Conservation (phyloP, 331 rosid genomes). For the Erythrophleum ivorense region DNA sequence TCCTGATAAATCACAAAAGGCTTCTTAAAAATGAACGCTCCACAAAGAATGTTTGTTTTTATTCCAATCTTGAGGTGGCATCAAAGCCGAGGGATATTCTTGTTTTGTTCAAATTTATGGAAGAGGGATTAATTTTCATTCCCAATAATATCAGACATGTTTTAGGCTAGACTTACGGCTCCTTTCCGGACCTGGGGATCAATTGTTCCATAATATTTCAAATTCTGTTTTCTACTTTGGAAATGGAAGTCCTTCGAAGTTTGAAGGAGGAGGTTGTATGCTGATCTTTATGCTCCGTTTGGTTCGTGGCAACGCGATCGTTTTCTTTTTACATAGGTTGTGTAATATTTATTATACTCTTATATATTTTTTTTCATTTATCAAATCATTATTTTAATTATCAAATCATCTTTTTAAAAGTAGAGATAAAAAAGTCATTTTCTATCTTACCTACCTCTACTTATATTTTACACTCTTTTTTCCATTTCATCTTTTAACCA, state of each 20-base stretch:
- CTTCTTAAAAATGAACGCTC: conserved; percentile 32
- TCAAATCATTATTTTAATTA: no score
- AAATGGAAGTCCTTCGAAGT: conserved; percentile 35
- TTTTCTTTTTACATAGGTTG: no score
- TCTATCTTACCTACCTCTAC: no score
- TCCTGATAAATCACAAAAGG: conserved; percentile 58
- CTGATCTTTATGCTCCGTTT: no score
- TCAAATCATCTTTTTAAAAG: no score
- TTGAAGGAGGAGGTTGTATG: conserved; percentile 46
- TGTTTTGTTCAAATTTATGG: conserved; percentile 48
- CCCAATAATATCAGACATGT: conserved; percentile 66
- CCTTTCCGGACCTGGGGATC: conserved; percentile 41
- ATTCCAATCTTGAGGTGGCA: conserved; percentile 39
- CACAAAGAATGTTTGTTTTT: conserved; percentile 3
- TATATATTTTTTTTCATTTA: no score
- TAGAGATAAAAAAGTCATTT: no score
- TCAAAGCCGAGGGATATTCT: conserved; percentile 39
- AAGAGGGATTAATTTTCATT: conserved; percentile 49
- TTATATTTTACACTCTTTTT: no score
- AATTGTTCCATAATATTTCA: conserved; percentile 34
- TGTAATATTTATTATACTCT: no score
- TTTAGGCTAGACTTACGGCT: conserved; percentile 48
- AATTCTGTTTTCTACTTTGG: conserved; percentile 35
- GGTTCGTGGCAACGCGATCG: no score
- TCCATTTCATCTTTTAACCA: no score